These are phyloP conservation scores for Platanthera zijinensis DNA, from an alignment of 106 monocot genomes.

Conservation along the genomic window DNA sequence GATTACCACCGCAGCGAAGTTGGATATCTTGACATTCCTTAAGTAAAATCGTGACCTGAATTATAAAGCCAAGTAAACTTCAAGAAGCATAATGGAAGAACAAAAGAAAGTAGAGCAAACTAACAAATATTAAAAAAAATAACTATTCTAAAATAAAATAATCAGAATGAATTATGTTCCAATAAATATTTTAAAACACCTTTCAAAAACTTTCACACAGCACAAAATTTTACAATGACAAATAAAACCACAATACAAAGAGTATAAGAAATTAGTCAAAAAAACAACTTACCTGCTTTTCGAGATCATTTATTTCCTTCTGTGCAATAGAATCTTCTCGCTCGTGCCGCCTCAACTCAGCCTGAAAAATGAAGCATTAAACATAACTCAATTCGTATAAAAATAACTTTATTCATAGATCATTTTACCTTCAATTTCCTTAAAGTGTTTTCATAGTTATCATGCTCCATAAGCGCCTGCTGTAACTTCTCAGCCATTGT, in stretches of 20 bases:
- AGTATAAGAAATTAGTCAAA: not conserved
- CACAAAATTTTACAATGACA: not conserved
- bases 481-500: constrained; percentile 80
- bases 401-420: not conserved
- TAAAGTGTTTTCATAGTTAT: constrained; percentile 50
- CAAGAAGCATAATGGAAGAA: not conserved
- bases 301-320: constrained; percentile 76
- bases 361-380: constrained; percentile 24
- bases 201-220: not conserved
- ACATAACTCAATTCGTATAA: not conserved
- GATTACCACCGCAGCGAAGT: constrained; percentile 56
- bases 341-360: constrained; percentile 66
- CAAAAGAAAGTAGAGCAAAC: too few species aligned
- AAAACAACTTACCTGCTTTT: constrained; percentile 57
- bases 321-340: constrained; percentile 55
- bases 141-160: not conserved
- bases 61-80: not conserved
- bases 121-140: not conserved
- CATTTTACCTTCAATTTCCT: constrained; percentile 55
- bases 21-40: constrained; percentile 98
- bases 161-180: not conserved
- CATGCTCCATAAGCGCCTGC: constrained; percentile 58
- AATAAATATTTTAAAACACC: not conserved
- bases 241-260: not conserved
- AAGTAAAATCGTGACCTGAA: constrained; percentile 77